These are phyloP conservation scores for Arabis alpina DNA, from an alignment of 345 rosid species.

Conservation along the genomic window DNA sequence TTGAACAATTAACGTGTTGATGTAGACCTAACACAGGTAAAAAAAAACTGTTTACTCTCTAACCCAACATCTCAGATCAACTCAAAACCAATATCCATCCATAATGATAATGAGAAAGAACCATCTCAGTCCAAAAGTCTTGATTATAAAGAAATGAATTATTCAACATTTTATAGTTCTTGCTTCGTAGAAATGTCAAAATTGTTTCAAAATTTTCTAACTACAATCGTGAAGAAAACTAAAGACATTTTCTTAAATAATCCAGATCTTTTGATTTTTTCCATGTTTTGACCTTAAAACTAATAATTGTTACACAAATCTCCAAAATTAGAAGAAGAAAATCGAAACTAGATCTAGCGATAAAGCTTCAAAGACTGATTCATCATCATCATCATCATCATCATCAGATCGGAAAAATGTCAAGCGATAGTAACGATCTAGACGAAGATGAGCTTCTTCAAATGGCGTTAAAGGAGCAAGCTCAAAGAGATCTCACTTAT, in stretches of 20 bases:
- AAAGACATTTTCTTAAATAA: too few species aligned
- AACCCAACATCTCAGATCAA: too few species aligned
- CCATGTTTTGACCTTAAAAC: neutral
- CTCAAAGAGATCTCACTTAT: constrained; percentile 76
- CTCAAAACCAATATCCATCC: too few species aligned
- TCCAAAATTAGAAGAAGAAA: constrained; percentile 2
- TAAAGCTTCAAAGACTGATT: neutral
- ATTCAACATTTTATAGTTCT: too few species aligned
- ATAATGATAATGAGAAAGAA: too few species aligned
- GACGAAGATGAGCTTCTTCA: constrained; percentile 99
- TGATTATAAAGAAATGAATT: too few species aligned
- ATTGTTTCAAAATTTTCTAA: too few species aligned
- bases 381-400: neutral
- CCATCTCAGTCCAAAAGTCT: too few species aligned
- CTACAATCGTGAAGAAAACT: neutral
- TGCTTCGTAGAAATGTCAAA: too few species aligned
- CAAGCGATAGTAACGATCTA: constrained; percentile 71
- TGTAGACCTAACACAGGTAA: too few species aligned
- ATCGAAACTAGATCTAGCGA: constrained; percentile 41
- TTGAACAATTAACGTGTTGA: too few species aligned
- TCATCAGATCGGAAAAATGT: constrained; percentile 52
- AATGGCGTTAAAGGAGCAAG: constrained; percentile 90
- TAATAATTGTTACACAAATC: constrained; percentile 16
- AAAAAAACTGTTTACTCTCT: too few species aligned
- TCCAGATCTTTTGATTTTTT: neutral